Percentiles rank a stretch among this genome's conserved stretches.
phyloP scores from a whole-genome alignment of 2,329 filamentous ascomycete species.

The Didymella pomorum region DNA sequence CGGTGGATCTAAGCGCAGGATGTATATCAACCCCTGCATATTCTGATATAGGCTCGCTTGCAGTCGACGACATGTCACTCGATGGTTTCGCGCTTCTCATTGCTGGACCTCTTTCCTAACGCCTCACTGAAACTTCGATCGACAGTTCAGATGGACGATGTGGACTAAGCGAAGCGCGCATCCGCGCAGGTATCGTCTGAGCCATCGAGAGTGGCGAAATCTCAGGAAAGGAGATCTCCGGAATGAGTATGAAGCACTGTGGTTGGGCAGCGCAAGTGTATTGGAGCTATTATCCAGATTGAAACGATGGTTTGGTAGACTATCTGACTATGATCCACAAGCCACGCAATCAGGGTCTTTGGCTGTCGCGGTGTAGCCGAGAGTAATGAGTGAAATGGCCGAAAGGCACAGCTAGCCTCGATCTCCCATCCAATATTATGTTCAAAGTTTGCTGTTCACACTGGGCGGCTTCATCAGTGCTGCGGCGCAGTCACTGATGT shows the following conservation, averaged over 20 bases:
- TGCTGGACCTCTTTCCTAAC: neutral
- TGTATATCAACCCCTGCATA: constrained; percentile 1
- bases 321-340: neutral
- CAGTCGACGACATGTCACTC: neutral
- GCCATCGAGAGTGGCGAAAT: neutral
- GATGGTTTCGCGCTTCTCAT: neutral
- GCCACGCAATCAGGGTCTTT: neutral
- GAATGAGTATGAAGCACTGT: neutral
- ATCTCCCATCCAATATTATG: neutral
- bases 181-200: neutral
- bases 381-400: neutral
- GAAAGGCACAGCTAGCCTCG: neutral
- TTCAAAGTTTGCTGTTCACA: constrained; percentile 4
- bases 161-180: neutral
- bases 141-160: neutral
- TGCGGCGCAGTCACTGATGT: constrained; percentile 1
- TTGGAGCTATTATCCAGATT: neutral
- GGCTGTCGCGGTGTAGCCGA: neutral
- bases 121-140: neutral
- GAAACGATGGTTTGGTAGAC: neutral
- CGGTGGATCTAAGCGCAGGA: neutral
- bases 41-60: constrained; percentile 1
- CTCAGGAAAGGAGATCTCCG: neutral
- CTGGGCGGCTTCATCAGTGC: neutral
- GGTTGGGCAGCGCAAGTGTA: neutral